Base-by-base conservation (phyloP, 371 early-diverging fungal species). In the Blastocladiella emersonii region DNA sequence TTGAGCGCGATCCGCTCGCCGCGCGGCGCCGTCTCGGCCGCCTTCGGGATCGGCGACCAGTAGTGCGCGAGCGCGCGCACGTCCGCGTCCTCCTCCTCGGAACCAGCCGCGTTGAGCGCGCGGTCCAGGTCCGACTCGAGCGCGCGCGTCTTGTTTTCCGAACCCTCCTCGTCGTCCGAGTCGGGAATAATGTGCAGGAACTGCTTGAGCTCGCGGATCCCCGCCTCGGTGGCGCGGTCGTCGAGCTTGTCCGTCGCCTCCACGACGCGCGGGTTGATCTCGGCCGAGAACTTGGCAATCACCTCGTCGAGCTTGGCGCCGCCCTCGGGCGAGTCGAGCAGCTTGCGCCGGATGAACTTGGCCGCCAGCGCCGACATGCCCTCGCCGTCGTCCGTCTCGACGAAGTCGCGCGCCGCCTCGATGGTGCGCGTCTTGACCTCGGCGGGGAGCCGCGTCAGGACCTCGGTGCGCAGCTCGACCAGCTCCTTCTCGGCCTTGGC, bases 381-480 rank as follows among this genome's bases (percentile, higher is more conserved):
- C 15, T 25, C 53, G n/a, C 71, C 79, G 17, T 75, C 75, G 19
- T 75, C 75, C 57, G 67, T 65, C 30, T 51, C 53, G 53, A 30
- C 53, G 8, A 30, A 30, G 53, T 30, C 15, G 1, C 15, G 8
- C 7, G 53, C 53, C 13, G 53, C 27, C 27, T 30, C 30, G 17
- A 51, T 8, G 13, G 19, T 25, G 30, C 19, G 53, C 30, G 8
- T 12, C 1, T 30, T 13, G 30, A 51, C 3, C 32, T 25, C 19
- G 53, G 8, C 53, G 32, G 53, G 53, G 30, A 51, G 53, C 30
- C 19, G 15, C 15, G 30, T 12, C 13, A 51, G 15, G 15, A 30
- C 21, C 4, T 30, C 8, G 30, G 53, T 15, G 30, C 53, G 53
- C 8, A 51, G 13, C 21, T 27, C 1, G 30, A 7, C 32, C 30